Base-by-base conservation (phyloP, 2,329 filamentous ascomycete species). In the Colletotrichum orchidophilum region DNA sequence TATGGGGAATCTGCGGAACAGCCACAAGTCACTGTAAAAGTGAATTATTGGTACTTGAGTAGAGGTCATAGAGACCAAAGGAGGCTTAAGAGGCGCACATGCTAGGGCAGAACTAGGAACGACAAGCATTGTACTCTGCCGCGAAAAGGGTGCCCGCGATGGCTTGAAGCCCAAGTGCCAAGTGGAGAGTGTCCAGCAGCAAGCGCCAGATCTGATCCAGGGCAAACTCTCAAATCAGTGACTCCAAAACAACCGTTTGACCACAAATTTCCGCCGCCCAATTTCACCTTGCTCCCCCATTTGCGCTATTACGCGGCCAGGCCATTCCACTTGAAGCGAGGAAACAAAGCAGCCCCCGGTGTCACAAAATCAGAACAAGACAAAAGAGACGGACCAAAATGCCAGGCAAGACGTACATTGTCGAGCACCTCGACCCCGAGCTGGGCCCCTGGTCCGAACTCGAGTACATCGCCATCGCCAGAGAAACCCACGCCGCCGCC, bases 361-460 rank as follows among this genome's bases (percentile, higher is more conserved):
- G 21, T 39, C 9, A 50, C 24, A 26, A 21, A 12, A 27, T 18
- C 13, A 18, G 60, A 53, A 27, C 24, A 68, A 53, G n/a, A n/a
- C 6, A 7, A 9, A 31, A 33, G n/a, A n/a, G n/a, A n/a, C n/a
- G n/a, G n/a, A n/a, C n/a, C n/a, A 55, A 13, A 26, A 71, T 71
- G 69, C 18, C 66, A 9, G 80, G 81, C 74, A 93, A 95, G 82
- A 95, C 91, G 53, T 98, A 96, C 83, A 93, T 98, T 77, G 95
- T 98, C 76, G 96, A 98, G 86, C 96, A 99, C 83, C 91, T 99
- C 74, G 96, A 99, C 84, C 92, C 94, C 50, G 96, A 99, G 82
- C 88, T 99, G 33, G 96, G 97, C 39, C 89, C 91, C 50, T 99
- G 96, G 96, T 98, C 96, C 27, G 91, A 94, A 74, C 89, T 98